Conservation (phyloP, 331 rosid species). For the Rosa hybrid region DNA sequence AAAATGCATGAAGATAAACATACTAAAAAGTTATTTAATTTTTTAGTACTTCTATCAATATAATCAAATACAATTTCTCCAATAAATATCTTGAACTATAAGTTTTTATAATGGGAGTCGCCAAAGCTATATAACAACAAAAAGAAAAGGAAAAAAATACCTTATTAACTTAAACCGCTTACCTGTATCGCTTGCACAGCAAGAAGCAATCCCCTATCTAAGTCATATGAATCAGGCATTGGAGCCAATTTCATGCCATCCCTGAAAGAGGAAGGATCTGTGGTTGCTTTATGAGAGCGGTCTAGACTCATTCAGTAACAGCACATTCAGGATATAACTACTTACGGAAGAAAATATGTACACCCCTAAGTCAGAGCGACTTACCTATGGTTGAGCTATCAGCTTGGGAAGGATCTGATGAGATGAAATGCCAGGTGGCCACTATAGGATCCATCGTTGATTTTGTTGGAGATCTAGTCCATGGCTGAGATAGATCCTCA, state of each 20-base stretch:
- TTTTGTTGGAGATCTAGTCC: slow-evolving; percentile 98
- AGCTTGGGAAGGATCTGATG: slow-evolving; percentile 55
- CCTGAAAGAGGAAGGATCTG: slow-evolving; percentile 99
- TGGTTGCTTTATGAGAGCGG: slow-evolving; percentile 98
- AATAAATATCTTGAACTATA: neutral
- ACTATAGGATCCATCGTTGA: slow-evolving; percentile 82
- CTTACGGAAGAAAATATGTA: slow-evolving; percentile 16
- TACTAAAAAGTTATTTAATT: neutral
- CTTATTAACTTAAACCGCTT: slow-evolving; percentile 31
- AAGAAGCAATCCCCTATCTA: slow-evolving; percentile 97
- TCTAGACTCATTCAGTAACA: slow-evolving; percentile 33
- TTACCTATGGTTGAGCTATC: slow-evolving; percentile 71
- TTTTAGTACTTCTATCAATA: neutral
- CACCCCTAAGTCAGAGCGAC: slow-evolving; percentile 41
- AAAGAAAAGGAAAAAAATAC: neutral
- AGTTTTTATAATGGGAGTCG: slow-evolving; percentile 25
- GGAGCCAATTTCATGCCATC: slow-evolving; percentile 85
- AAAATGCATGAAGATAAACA: slow-evolving; percentile 27
- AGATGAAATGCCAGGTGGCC: slow-evolving; percentile 81
- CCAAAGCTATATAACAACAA: slow-evolving; percentile 8
- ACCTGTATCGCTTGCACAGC: slow-evolving; percentile 99
- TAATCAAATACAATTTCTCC: neutral
- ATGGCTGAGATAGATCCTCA: slow-evolving; percentile 93
- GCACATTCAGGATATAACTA: slow-evolving; percentile 24
- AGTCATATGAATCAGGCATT: slow-evolving; percentile 94